Evolutionary conservation across 768 basidiomycete genomes (phyloP), one percentile per base, ranked within the genome.

Genomic region (Rhodotorula graminis): DNA sequence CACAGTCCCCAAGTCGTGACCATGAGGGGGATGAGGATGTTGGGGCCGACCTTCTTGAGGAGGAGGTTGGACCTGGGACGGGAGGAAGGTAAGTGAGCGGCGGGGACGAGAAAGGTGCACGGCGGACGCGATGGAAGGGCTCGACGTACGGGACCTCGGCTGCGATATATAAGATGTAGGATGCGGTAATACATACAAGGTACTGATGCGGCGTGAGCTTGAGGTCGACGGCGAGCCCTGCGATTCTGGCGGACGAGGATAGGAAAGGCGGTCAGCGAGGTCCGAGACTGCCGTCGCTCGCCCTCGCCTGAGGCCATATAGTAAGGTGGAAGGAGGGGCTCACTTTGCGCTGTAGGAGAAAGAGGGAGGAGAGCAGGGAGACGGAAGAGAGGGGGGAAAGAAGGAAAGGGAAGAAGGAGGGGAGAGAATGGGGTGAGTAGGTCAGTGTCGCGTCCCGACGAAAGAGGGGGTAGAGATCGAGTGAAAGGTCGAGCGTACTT

Each of bases 1-100:
- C 87, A 84, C n/a, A 89, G 60, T n/a, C 89, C 89, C 89, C 89
- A 90, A 1, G 86, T 75, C 0, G 85, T 84, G 61, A 89, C 80
- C 84, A 89, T 86, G 2, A 85, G 80, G 0, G 89, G 89, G 78
- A 88, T 83, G 60, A 86, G 80, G 68, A 86, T 83, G n/a, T 87
- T 84, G 3, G 88, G 86, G 6, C 87, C 85, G 58, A 84, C 76
- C 82, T 84, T 67, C 81, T 84, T 78, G 65, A 79, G 65, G 14
- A 80, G 72, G 2, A 78, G 65, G 60, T 81, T 82, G 57, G 76
- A 73, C 53, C 60, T 55, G 52, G 7, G 15, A 25, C 5, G 23
- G 12, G 3, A 23, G 50, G 23, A 12, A 37, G 58, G 23, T 2
- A 85, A 25, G 49, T 55, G 23, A 31, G 7, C 9, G 2, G 23